phyloP scores from a whole-genome alignment of 148 eudicot genomes.

The Polygonum aviculare region DNA sequence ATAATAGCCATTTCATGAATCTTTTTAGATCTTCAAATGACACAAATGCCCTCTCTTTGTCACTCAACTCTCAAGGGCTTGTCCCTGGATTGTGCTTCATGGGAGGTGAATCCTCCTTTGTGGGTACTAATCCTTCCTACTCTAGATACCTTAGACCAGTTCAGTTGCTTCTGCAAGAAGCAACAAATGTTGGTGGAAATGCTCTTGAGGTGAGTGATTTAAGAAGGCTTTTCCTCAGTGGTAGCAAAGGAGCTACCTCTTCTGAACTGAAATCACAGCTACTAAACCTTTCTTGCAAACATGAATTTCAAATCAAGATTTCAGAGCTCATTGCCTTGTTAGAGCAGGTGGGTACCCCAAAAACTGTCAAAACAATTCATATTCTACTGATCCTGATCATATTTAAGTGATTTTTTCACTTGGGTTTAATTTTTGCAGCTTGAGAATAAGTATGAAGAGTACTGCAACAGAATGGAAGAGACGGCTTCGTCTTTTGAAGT shows the following conservation, averaged over 20 bases:
- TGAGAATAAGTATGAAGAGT: constrained; percentile 70
- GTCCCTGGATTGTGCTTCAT: constrained; percentile 13
- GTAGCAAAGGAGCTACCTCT: constrained; percentile 33
- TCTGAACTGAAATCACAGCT: constrained; percentile 47
- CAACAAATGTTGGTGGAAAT: constrained; percentile 39
- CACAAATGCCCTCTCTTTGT: constrained; percentile 49
- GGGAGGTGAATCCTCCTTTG: constrained; percentile 31
- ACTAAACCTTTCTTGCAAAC: constrained; percentile 14
- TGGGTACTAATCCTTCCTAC: constrained; percentile 23
- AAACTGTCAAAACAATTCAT: background rate
- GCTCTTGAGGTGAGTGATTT: constrained; percentile 35
- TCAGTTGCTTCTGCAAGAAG: constrained; percentile 65
- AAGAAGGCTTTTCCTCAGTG: constrained; percentile 37
- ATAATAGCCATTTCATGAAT: constrained; percentile 21
- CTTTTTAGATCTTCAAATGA: constrained; percentile 16
- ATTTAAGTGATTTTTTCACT: background rate
- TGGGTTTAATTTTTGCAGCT: constrained; percentile 34
- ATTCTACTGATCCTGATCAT: background rate
- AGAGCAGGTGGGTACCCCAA: constrained; percentile 51
- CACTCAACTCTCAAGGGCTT: constrained; percentile 27
- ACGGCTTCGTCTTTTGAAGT: constrained; percentile 62
- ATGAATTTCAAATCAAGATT: constrained; percentile 43
- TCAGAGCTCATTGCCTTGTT: constrained; percentile 68
- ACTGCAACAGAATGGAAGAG: constrained; percentile 57
- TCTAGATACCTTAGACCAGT: constrained; percentile 65